Evolutionary conservation across 179 eudicot genomes (phyloP).

Genomic region (Pouteria campechiana): DNA sequence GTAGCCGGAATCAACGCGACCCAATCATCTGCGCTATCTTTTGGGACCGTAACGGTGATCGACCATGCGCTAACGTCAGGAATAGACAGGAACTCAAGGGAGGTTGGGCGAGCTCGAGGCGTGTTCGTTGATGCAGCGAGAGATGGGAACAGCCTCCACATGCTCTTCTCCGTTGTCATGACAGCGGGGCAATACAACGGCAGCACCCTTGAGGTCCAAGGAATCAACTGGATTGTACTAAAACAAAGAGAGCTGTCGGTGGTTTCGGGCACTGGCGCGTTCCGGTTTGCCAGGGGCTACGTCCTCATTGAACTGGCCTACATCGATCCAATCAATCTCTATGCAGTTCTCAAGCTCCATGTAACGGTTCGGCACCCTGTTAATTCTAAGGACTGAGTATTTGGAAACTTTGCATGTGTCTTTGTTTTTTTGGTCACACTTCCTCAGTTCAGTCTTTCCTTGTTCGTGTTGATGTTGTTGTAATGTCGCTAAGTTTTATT

Average conservation of each 20-base stretch:
- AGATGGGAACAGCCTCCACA: neutral
- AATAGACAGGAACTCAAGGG: neutral
- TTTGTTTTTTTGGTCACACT: no score
- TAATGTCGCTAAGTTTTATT: no score
- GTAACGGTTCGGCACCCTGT: conserved; percentile 2
- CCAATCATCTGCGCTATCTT: neutral
- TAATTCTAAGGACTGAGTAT: no score
- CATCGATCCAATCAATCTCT: neutral
- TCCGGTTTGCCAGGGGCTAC: conserved; percentile 5
- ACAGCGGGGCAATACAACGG: neutral
- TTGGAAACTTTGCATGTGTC: no score
- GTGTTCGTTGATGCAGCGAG: neutral
- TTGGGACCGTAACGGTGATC: neutral
- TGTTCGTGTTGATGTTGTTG: no score
- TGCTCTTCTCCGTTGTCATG: neutral
- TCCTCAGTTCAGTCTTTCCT: no score
- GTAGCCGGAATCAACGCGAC: neutral
- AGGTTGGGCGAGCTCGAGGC: neutral
- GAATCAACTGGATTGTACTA: neutral
- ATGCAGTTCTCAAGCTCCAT: neutral
- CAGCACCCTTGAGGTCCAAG: conserved; percentile 4
- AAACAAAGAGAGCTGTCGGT: neutral
- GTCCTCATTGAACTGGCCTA: neutral
- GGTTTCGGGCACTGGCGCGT: conserved; percentile 4
- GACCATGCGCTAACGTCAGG: neutral